A percentile compares a stretch with the other conserved stretches of the same genome.
Evolutionary conservation across 371 early-diverging fungal genomes (phyloP).

Genomic region (Entomophthora muscae): DNA sequence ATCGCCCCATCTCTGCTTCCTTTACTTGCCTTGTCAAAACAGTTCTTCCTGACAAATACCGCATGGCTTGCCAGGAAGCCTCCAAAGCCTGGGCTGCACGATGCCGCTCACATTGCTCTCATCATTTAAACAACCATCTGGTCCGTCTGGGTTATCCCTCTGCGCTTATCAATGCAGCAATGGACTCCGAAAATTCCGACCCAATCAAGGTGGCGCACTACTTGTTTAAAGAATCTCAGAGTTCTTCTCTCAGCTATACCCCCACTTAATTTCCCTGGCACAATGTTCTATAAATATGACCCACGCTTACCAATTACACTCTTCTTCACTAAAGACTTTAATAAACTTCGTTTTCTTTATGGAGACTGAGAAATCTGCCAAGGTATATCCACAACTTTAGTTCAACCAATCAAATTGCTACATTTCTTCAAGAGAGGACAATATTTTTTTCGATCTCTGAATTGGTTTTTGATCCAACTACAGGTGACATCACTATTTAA

Average conservation of each 20-base stretch:
- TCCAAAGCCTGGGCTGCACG: neutral
- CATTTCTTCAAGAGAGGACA: too few relatives aligned
- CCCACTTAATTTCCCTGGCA: neutral
- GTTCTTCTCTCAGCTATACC: neutral
- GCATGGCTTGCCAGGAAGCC: neutral
- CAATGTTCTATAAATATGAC: too few relatives aligned
- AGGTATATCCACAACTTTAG: too few relatives aligned
- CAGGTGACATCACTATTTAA: too few relatives aligned
- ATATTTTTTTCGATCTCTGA: too few relatives aligned
- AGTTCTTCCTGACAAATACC: neutral
- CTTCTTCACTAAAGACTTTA: too few relatives aligned
- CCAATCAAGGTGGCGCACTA: neutral
- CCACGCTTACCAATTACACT: too few relatives aligned
- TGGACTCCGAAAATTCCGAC: neutral
- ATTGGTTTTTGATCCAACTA: too few relatives aligned
- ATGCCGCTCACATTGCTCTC: neutral
- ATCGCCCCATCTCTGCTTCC: conserved; percentile 54
- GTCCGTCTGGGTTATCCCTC: neutral
- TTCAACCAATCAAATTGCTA: too few relatives aligned
- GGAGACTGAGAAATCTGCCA: too few relatives aligned
- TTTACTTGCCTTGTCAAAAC: conserved; percentile 16
- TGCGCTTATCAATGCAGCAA: neutral
- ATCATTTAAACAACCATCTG: neutral
- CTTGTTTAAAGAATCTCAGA: neutral
- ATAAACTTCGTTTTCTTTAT: too few relatives aligned